A percentile compares a stretch with the other conserved stretches of the same genome.
Evolutionary conservation across 2,329 filamentous ascomycete species (phyloP).

Genomic region (Colletotrichum lini): DNA sequence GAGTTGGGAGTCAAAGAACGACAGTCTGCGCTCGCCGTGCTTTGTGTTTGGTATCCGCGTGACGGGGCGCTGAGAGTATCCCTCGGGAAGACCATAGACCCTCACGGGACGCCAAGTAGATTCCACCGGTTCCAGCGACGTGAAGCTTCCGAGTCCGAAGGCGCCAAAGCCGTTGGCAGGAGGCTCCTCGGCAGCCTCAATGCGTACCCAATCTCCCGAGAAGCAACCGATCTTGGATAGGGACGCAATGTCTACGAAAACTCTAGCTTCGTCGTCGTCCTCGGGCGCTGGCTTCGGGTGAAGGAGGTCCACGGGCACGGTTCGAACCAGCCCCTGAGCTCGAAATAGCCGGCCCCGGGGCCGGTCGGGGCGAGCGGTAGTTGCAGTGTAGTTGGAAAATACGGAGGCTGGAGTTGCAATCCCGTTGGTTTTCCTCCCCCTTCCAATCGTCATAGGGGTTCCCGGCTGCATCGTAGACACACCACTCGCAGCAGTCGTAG

Average conservation of each 20-base stretch:
- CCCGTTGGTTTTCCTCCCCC: conserved; percentile 77
- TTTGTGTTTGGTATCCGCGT: conserved; percentile 72
- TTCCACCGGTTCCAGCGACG: conserved; percentile 71
- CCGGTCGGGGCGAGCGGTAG: conserved; percentile 82
- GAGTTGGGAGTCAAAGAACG: conserved; percentile 79
- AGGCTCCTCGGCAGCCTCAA: conserved; percentile 84
- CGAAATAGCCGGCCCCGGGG: conserved; percentile 86
- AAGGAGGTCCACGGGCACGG: conserved; percentile 82
- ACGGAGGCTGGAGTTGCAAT: conserved; percentile 88
- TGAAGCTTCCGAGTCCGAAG: conserved; percentile 78
- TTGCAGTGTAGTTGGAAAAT: conserved; percentile 88
- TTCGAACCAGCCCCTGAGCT: conserved; percentile 79
- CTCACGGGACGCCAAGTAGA: conserved; percentile 85
- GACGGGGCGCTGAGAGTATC: conserved; percentile 72
- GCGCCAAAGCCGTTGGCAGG: conserved; percentile 75
- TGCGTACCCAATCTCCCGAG: conserved; percentile 94
- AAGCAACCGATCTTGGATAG: conserved; percentile 94
- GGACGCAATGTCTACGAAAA: conserved; percentile 91
- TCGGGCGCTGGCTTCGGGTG: conserved; percentile 83
- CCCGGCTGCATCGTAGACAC: conserved; percentile 85
- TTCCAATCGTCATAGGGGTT: conserved; percentile 82
- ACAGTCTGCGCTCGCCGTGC: conserved; percentile 65
- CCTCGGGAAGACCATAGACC: conserved; percentile 90
- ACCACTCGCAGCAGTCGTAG: conserved; percentile 83
- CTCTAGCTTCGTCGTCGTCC: conserved; percentile 89